Percentiles rank a stretch among this genome's conserved stretches.
Evolutionary conservation across 345 rosid genomes (phyloP).

Genomic region (Gossypium longicalyx): DNA sequence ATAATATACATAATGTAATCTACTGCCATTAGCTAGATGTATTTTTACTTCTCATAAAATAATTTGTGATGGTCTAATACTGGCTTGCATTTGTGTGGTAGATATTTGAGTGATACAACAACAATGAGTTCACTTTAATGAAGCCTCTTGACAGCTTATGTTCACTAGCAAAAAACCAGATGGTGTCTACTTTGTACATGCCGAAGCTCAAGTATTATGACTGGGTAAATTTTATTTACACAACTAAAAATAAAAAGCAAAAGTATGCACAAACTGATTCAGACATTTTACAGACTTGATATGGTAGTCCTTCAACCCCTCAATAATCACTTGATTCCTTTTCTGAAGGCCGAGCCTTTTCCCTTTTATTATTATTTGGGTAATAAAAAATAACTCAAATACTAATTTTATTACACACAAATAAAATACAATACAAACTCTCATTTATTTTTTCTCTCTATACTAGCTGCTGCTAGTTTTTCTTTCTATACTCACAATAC

Average conservation of each 20-base stretch:
- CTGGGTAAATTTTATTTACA: conserved; percentile 23
- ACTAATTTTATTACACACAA: too few relatives aligned
- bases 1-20: background rate
- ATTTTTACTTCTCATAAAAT: background rate
- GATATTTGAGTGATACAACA: background rate
- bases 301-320: too few relatives aligned
- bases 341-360: too few relatives aligned
- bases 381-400: too few relatives aligned
- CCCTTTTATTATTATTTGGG: too few relatives aligned
- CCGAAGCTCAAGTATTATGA: background rate
- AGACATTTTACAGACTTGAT: background rate
- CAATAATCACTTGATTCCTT: too few relatives aligned
- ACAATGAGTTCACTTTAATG: background rate
- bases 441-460: too few relatives aligned
- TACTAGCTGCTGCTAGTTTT: too few relatives aligned
- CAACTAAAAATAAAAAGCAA: conserved; percentile 10
- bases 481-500: too few relatives aligned
- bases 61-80: background rate
- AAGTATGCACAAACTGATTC: conserved; percentile 16
- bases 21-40: background rate
- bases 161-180: background rate
- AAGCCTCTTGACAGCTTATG: background rate
- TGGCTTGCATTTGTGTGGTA: background rate
- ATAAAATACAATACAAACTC: too few relatives aligned
- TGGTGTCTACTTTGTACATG: background rate